Evolutionary conservation across 306 rosid species (phyloP).

Genomic region (Cicer arietinum): DNA sequence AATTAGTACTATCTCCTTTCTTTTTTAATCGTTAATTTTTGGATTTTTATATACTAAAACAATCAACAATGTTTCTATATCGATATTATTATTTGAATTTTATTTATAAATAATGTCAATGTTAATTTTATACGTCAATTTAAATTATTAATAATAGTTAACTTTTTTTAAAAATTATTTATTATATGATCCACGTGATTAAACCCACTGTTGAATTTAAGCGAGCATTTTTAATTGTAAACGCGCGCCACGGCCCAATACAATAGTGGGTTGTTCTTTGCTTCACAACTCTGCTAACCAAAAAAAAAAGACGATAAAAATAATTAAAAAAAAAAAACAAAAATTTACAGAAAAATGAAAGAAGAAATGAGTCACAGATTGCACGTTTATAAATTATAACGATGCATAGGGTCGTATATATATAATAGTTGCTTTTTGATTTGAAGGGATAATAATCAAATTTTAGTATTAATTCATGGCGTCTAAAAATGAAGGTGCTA

Average conservation of each 20-base stretch:
- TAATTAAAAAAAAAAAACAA: background rate
- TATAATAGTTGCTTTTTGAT: background rate
- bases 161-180: too few species aligned
- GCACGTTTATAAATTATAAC: slow-evolving; percentile 9
- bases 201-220: too few species aligned
- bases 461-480: slow-evolving; percentile 45
- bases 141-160: too few species aligned
- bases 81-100: too few species aligned
- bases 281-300: slow-evolving; percentile 33
- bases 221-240: background rate
- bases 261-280: slow-evolving; percentile 33
- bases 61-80: too few species aligned
- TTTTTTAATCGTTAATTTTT: too few species aligned
- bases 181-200: too few species aligned
- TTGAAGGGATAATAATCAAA: background rate
- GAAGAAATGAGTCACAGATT: background rate
- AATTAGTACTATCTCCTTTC: background rate
- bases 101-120: too few species aligned
- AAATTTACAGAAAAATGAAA: background rate
- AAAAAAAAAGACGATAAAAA: background rate
- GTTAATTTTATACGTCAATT: too few species aligned
- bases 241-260: background rate
- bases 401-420: slow-evolving; percentile 20
- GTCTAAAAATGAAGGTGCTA: slow-evolving; percentile 56
- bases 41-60: too few species aligned